phyloP scores from a whole-genome alignment of 192 early-diverging fungal genomes.

The Endogone sp. region DNA sequence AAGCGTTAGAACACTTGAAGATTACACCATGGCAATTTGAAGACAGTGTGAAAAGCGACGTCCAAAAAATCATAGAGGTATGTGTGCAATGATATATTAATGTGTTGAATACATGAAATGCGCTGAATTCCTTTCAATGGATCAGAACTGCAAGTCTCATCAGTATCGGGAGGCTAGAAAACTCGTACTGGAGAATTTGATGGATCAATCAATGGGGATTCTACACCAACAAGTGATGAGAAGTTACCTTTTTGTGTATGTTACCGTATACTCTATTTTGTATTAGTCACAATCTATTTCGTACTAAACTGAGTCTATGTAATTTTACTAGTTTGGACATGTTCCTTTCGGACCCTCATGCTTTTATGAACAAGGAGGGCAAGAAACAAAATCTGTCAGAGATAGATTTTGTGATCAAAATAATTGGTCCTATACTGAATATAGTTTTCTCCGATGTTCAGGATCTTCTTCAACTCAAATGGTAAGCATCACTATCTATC shows the following conservation, averaged over 20 bases:
- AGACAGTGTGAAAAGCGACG: neutral
- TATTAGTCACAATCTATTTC: neutral
- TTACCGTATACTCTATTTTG: neutral
- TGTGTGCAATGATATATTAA: constrained; percentile 1
- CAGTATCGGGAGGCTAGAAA: neutral
- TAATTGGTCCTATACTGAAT: constrained; percentile 2
- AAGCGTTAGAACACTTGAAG: constrained; percentile 1
- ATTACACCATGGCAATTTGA: constrained; percentile 6
- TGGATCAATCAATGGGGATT: neutral
- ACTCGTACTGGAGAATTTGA: neutral
- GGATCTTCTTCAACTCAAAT: constrained; percentile 15
- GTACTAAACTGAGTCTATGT: too few species aligned
- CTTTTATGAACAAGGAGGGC: constrained; percentile 8
- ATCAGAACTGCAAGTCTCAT: neutral
- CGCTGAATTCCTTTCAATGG: neutral
- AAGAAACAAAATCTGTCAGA: constrained; percentile 4
- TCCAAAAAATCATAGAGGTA: constrained; percentile 8
- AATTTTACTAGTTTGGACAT: constrained; percentile 19
- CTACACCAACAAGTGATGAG: neutral
- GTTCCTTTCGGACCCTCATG: constrained; percentile 7
- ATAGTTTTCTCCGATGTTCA: constrained; percentile 7
- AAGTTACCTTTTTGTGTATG: neutral
- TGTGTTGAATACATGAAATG: neutral
- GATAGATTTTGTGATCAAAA: constrained; percentile 16
- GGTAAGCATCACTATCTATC: too few species aligned